phyloP scores from a whole-genome alignment of 75 land plant genomes.

The Ceratopteris richardii region DNA sequence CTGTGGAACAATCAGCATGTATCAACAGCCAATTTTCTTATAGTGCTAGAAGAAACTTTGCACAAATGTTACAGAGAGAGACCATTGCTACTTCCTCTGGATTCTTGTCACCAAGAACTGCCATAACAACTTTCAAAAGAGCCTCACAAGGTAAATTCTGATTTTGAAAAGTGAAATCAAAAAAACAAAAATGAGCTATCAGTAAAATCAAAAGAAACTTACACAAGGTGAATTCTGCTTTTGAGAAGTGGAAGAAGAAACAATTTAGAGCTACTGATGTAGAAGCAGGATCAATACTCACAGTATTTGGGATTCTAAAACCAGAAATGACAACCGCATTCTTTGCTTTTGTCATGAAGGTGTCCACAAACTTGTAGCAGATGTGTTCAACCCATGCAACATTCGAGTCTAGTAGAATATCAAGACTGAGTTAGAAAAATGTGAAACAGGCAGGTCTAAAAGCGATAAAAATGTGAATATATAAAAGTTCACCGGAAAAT shows the following conservation, averaged over 20 bases:
- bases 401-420: not conserved
- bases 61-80: not conserved
- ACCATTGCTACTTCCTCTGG: conserved; percentile 27
- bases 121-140: conserved; percentile 10
- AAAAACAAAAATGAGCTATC: not conserved
- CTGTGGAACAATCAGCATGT: conserved; percentile 27
- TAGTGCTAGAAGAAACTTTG: too few relatives aligned
- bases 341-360: not conserved
- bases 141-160: conserved; percentile 8
- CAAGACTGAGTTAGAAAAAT: too few relatives aligned
- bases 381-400: not conserved
- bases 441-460: too few relatives aligned
- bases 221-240: too few relatives aligned
- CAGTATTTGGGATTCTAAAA: not conserved
- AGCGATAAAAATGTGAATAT: too few relatives aligned
- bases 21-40: too few relatives aligned
- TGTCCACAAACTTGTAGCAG: not conserved
- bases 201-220: not conserved
- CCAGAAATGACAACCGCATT: not conserved
- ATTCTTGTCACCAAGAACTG: conserved; percentile 17
- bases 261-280: not conserved
- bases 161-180: not conserved
- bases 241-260: too few relatives aligned
- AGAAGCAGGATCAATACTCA: not conserved
- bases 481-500: too few relatives aligned